These are phyloP conservation scores for Juncus effusus DNA, from an alignment of 176 grass and related monocot genomes.

Conservation along the genomic window DNA sequence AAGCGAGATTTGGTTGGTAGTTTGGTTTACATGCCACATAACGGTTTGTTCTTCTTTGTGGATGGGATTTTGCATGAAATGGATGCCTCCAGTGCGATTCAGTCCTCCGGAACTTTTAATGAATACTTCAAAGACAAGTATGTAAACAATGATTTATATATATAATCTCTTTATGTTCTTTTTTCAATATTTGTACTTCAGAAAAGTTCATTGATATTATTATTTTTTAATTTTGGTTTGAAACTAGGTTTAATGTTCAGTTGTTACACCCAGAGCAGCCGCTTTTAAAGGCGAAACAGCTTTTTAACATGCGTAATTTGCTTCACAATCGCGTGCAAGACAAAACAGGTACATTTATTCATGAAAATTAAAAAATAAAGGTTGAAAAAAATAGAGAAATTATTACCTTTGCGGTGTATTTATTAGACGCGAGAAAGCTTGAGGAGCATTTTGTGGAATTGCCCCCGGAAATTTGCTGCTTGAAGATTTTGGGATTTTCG, in stretches of 20 bases:
- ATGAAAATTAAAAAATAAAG: too few species aligned
- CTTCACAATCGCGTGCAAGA: conserved; percentile 64
- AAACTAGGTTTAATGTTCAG: conserved; percentile 53
- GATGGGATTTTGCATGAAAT: conserved; percentile 46
- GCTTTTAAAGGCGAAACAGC: conserved; percentile 70
- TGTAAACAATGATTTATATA: neutral
- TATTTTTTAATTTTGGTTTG: neutral
- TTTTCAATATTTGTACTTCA: conserved; percentile 5
- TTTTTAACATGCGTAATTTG: conserved; percentile 71
- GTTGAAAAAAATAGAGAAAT: conserved; percentile 1
- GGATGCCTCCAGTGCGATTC: conserved; percentile 49
- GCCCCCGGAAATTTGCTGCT: conserved; percentile 78
- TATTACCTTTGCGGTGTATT: conserved; percentile 9
- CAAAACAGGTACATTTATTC: conserved; percentile 48
- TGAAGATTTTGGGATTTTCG: conserved; percentile 92
- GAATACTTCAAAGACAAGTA: conserved; percentile 68
- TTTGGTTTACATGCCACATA: conserved; percentile 78
- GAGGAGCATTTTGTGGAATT: conserved; percentile 79
- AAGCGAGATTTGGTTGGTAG: conserved; percentile 75
- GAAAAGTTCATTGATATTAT: neutral
- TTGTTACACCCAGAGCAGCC: conserved; percentile 77
- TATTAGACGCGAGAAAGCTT: conserved; percentile 42
- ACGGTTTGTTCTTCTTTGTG: conserved; percentile 62
- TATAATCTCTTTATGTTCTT: neutral
- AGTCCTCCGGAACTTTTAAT: conserved; percentile 46